Base-by-base conservation (phyloP, 352 stramenopile species). In the Elongisporangium anandrum region DNA sequence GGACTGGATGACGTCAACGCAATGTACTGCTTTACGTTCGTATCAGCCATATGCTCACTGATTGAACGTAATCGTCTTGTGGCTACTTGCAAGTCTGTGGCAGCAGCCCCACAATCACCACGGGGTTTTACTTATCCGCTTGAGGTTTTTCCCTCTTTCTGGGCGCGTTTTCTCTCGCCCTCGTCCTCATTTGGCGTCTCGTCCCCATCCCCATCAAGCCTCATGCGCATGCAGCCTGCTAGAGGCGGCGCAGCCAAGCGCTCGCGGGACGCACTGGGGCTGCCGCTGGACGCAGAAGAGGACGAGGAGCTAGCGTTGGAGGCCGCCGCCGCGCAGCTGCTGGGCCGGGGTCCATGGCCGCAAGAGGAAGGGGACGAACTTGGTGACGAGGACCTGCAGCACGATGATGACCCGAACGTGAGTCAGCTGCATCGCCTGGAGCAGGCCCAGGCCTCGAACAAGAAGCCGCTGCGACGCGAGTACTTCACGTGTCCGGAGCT, bases 401-500 rank as follows among this genome's bases (percentile, higher is more conserved):
- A 45, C 34, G 12, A 45, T 4, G 34, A 45, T 12, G 34, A 45
- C 34, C 34, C 34, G 34, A 45, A 45, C 34, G 34, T 45, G 34
- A 45, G 34, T 12, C 34, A 45, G 34, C 34, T 45, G 34, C 34
- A 45, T 16, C 34, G 34, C 10, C 34, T 45, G 34, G 34, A 45
- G 34, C 34, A 45, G 34, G 34, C 34, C 34, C 34, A 45, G 34
- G 4, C 34, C 34, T 45, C 34, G 34, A 45, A 45, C 34, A 45
- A 45, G 34, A 45, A 45, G 34, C 34, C 34, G 9, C 34, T 45
- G 34, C 9, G 34, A 56, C 61, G 61, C 53, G 61, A 72, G 50
- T 59, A 67, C 20, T 73, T 73, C 52, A 41, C 65, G 50, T 73
- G 66, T 50, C 47, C 50, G 16, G 66, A 71, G 48, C 48, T 63